Percentiles rank a stretch among this genome's conserved stretches.
Conservation (phyloP, 2,329 filamentous ascomycete species). For the Penicillium sp. region DNA sequence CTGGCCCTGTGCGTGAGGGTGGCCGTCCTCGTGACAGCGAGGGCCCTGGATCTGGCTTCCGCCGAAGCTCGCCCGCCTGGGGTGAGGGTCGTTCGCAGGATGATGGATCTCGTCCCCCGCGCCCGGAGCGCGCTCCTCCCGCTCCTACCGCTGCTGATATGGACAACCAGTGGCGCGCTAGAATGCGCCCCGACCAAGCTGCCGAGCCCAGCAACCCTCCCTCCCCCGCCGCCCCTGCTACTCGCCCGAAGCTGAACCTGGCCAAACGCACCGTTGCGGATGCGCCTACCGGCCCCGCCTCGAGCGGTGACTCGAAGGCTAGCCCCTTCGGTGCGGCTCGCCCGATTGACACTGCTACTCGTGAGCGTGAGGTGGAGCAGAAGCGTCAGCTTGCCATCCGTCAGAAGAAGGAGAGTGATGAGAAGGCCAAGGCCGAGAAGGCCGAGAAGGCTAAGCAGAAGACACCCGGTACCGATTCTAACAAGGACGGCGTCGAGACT, state of each 20-base stretch:
- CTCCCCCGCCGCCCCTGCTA: slow-evolving; percentile 56
- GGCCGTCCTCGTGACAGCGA: slow-evolving; percentile 61
- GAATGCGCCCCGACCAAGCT: slow-evolving; percentile 82
- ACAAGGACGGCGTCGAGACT: slow-evolving; percentile 42
- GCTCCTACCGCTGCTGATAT: slow-evolving; percentile 83
- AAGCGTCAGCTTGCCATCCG: slow-evolving; percentile 71
- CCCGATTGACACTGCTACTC: slow-evolving; percentile 87
- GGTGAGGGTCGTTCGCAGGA: slow-evolving; percentile 67
- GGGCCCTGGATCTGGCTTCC: slow-evolving; percentile 58
- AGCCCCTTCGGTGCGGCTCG: slow-evolving; percentile 92
- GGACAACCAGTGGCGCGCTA: slow-evolving; percentile 88
- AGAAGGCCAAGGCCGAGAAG: slow-evolving; percentile 75
- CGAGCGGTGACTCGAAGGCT: slow-evolving; percentile 67
- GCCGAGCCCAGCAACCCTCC: slow-evolving; percentile 71
- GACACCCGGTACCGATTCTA: slow-evolving; percentile 36
- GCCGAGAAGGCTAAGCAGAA: slow-evolving; percentile 59
- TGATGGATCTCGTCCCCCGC: slow-evolving; percentile 76
- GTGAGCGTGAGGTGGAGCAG: slow-evolving; percentile 87
- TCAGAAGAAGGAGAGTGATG: slow-evolving; percentile 83
- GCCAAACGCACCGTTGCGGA: slow-evolving; percentile 89
- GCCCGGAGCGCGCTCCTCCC: slow-evolving; percentile 67
- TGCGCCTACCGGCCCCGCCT: slow-evolving; percentile 51
- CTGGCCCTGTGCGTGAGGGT: slow-evolving; percentile 55
- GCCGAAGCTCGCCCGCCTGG: slow-evolving; percentile 72
- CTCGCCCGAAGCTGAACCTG: slow-evolving; percentile 81